These are phyloP conservation scores for Hylodesmum podocarpum DNA, from an alignment of 306 rosid species.

Conservation along the genomic window DNA sequence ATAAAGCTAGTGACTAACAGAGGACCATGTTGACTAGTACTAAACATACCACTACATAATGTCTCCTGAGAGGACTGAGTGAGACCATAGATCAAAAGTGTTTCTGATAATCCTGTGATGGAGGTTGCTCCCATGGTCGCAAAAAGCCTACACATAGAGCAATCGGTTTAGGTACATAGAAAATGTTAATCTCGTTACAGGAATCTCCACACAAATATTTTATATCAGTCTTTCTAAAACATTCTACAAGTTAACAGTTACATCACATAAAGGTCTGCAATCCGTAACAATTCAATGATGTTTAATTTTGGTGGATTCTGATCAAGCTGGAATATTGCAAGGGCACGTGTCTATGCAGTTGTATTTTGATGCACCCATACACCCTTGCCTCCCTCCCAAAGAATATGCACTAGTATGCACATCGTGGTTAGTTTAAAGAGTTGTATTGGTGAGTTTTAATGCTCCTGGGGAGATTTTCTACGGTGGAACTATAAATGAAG, in stretches of 20 bases:
- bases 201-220: conserved; percentile 9
- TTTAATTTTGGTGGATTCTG: neutral
- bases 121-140: conserved; percentile 82
- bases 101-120: conserved; percentile 74
- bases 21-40: conserved; percentile 32
- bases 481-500: too few species aligned
- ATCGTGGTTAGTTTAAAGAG: too few species aligned
- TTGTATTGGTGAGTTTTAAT: too few species aligned
- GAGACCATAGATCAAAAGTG: conserved; percentile 55
- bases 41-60: conserved; percentile 44
- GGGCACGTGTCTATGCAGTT: neutral
- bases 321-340: neutral
- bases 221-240: conserved; percentile 7
- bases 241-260: neutral
- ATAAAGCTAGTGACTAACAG: conserved; percentile 31
- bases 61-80: conserved; percentile 28
- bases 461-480: too few species aligned
- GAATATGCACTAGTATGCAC: neutral
- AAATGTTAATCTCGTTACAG: neutral
- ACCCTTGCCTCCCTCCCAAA: neutral
- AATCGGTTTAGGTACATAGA: conserved; percentile 15
- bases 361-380: neutral
- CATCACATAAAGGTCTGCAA: conserved; percentile 9
- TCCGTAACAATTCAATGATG: neutral
- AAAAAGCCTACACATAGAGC: conserved; percentile 56